Conservation (phyloP, 371 early-diverging fungal genomes). For the Haplosporangium sp. region DNA sequence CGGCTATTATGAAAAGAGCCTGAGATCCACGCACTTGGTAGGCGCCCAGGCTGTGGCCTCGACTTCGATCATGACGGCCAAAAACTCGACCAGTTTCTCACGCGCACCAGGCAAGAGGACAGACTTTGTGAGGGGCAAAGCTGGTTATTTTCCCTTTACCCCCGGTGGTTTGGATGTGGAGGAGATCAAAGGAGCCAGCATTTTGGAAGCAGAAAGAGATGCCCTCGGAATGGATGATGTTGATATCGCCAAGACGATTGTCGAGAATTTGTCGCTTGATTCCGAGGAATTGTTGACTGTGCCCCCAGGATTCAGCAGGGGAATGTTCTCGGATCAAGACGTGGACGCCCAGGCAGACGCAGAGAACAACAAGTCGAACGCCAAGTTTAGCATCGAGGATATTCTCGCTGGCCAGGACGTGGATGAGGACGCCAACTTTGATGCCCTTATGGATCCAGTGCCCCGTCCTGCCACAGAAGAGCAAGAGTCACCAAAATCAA, state of each 20-base stretch:
- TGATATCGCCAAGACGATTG: slow-evolving; percentile 56
- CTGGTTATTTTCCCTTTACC: slow-evolving; percentile 81
- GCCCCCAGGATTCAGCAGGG: slow-evolving; percentile 77
- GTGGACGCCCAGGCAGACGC: slow-evolving; percentile 2
- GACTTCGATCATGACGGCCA: slow-evolving; percentile 62
- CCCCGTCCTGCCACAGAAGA: slow-evolving; percentile 10
- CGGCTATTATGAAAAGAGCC: slow-evolving; percentile 60
- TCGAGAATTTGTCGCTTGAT: slow-evolving; percentile 42
- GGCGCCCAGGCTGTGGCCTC: slow-evolving; percentile 27
- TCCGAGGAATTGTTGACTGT: slow-evolving; percentile 56
- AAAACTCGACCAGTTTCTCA: slow-evolving; percentile 80
- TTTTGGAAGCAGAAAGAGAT: slow-evolving; percentile 35
- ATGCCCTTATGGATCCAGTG: slow-evolving; percentile 42
- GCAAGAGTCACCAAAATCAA: background rate
- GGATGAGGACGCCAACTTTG: slow-evolving; percentile 40
- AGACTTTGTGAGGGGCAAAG: slow-evolving; percentile 81
- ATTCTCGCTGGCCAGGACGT: slow-evolving; percentile 58
- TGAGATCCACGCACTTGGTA: slow-evolving; percentile 48
- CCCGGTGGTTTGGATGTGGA: slow-evolving; percentile 70
- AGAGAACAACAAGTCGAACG: background rate
- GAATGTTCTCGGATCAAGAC: slow-evolving; percentile 46
- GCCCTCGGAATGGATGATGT: slow-evolving; percentile 60
- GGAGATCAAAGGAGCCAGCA: slow-evolving; percentile 36
- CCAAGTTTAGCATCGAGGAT: slow-evolving; percentile 69
- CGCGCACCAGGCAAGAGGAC: slow-evolving; percentile 71